Evolutionary conservation across 2,329 filamentous ascomycete genomes (phyloP).

Genomic region (Ascochyta viciae-villosae): DNA sequence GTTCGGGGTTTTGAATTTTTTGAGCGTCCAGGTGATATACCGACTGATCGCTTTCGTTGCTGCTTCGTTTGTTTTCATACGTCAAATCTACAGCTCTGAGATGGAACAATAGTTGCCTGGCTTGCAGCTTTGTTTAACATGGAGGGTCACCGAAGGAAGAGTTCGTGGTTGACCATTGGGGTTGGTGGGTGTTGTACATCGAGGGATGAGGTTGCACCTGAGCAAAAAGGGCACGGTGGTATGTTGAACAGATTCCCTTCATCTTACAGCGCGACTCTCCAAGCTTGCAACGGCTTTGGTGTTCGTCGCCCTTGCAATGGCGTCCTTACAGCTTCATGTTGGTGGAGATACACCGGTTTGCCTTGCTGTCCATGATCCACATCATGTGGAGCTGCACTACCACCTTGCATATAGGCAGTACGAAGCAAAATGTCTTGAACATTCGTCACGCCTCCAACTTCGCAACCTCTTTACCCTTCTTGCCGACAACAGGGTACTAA

Average conservation of each 20-base stretch:
- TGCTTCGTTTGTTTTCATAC: conserved; percentile 15
- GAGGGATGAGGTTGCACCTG: conserved; percentile 36
- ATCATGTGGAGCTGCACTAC: conserved; percentile 10
- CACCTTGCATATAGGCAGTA: conserved; percentile 11
- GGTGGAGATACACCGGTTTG: conserved; percentile 15
- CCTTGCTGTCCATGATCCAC: conserved; percentile 19
- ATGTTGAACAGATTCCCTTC: conserved; percentile 26
- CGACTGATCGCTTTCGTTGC: not conserved
- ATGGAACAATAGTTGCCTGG: conserved; percentile 40
- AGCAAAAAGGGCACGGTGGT: conserved; percentile 36
- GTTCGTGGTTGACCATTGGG: conserved; percentile 46
- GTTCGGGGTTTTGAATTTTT: conserved; percentile 18
- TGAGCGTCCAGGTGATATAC: not conserved
- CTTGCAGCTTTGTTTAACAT: conserved; percentile 32
- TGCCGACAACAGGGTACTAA: not conserved
- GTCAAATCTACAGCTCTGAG: conserved; percentile 5
- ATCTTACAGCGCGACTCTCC: conserved; percentile 9
- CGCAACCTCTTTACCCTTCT: not conserved
- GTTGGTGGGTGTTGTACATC: conserved; percentile 47
- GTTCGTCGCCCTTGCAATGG: conserved; percentile 1
- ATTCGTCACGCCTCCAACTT: not conserved
- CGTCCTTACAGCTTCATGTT: conserved; percentile 8
- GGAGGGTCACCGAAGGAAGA: conserved; percentile 27
- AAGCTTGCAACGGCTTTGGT: not conserved
- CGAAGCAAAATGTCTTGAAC: conserved; percentile 1